These are phyloP conservation scores for Lasiodiplodia sp. DNA, from an alignment of 2,329 filamentous ascomycete species.

Conservation along the genomic window DNA sequence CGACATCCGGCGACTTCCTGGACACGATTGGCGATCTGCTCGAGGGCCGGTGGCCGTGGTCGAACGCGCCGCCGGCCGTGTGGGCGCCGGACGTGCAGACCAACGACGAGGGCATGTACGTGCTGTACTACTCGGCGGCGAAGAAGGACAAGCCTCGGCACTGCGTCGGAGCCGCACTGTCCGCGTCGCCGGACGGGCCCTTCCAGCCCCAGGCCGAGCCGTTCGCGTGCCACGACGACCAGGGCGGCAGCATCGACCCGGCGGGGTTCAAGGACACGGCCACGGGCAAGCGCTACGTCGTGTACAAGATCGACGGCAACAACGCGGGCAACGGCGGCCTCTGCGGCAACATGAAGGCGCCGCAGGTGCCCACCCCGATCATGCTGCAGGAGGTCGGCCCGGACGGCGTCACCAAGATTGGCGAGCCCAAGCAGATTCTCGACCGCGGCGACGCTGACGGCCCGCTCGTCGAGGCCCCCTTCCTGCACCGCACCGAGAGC, in stretches of 20 bases:
- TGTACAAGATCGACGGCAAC: constrained; percentile 74
- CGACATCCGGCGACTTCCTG: background rate
- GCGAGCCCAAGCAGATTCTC: constrained; percentile 58
- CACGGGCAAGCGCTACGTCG: constrained; percentile 61
- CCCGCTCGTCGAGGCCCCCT: constrained; percentile 68
- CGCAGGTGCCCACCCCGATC: constrained; percentile 59
- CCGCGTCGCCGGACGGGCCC: constrained; percentile 58
- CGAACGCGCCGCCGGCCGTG: constrained; percentile 35
- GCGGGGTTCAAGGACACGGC: constrained; percentile 65
- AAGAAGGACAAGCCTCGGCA: constrained; percentile 53
- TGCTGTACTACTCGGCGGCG: constrained; percentile 67
- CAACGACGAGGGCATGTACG: constrained; percentile 57
- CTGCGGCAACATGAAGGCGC: constrained; percentile 56
- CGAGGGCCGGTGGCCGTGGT: constrained; percentile 27
- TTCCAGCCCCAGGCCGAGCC: constrained; percentile 58
- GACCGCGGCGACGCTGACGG: constrained; percentile 57
- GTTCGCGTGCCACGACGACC: constrained; percentile 56
- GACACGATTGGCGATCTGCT: background rate
- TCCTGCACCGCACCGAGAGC: constrained; percentile 54
- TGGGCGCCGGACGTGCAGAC: constrained; percentile 46
- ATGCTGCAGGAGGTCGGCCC: constrained; percentile 61
- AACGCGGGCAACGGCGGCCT: constrained; percentile 55
- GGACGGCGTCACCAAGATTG: constrained; percentile 62
- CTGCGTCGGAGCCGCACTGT: constrained; percentile 66
- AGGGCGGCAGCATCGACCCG: constrained; percentile 69